phyloP scores from a whole-genome alignment of 2,329 filamentous ascomycete species.

The Pseudocercospora pini-densiflorae region DNA sequence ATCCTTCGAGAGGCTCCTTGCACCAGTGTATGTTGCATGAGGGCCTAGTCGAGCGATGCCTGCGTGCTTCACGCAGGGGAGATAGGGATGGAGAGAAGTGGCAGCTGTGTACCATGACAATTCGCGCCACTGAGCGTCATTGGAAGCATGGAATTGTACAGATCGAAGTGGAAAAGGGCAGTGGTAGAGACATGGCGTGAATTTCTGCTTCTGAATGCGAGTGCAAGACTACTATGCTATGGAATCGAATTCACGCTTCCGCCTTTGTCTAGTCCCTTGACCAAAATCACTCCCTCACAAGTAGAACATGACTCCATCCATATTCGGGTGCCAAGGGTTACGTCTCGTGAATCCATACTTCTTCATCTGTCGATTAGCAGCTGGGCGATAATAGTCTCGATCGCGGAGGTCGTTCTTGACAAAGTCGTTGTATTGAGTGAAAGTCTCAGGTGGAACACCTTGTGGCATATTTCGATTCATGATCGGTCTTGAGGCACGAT shows the following conservation, averaged over 20 bases:
- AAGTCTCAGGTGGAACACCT: background rate
- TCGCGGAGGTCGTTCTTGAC: background rate
- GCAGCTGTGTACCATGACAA: background rate
- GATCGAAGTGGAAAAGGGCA: too few relatives aligned
- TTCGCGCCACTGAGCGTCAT: too few relatives aligned
- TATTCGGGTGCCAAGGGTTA: background rate
- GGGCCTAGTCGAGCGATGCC: background rate
- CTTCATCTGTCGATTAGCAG: background rate
- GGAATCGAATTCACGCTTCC: too few relatives aligned
- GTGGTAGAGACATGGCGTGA: too few relatives aligned
- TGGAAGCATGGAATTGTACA: too few relatives aligned
- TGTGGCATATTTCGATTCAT: too few relatives aligned
- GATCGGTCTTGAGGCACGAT: background rate
- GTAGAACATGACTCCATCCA: background rate
- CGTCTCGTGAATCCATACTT: background rate
- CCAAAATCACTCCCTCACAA: background rate
- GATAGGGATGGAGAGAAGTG: background rate
- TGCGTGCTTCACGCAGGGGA: background rate
- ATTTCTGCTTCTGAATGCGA: too few relatives aligned
- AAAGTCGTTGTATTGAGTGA: background rate
- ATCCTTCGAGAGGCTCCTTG: too few relatives aligned
- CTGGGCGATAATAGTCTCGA: background rate
- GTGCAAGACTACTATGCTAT: too few relatives aligned
- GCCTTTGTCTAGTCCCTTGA: too few relatives aligned
- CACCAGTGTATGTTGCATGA: background rate